Conservation (phyloP, 148 eudicot genomes). For the Nepenthes gracilis region DNA sequence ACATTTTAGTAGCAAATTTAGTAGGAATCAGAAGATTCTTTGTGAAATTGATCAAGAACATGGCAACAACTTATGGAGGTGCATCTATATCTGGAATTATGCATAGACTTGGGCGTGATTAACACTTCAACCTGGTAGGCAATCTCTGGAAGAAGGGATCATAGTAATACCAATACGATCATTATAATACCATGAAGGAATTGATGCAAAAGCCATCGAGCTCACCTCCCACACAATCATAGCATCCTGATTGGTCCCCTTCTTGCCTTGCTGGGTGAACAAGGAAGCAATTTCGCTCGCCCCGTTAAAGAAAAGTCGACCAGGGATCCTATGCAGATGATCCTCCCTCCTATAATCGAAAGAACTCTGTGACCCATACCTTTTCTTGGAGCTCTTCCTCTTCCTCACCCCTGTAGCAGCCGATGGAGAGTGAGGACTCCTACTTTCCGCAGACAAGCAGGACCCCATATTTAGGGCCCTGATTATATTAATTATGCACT, state of each 20-base stretch:
- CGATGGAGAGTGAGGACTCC: constrained; percentile 69
- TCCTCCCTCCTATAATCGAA: constrained; percentile 62
- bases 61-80: too few relatives aligned
- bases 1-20: too few relatives aligned
- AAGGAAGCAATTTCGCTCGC: constrained; percentile 63
- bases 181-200: neutral
- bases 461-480: constrained; percentile 99
- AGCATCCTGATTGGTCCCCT: constrained; percentile 98
- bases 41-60: too few relatives aligned
- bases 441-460: constrained; percentile 87
- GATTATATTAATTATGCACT: constrained; percentile 72
- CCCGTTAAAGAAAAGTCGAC: constrained; percentile 63
- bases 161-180: too few relatives aligned
- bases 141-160: too few relatives aligned
- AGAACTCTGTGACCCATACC: constrained; percentile 43
- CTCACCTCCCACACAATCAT: constrained; percentile 98
- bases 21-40: too few relatives aligned
- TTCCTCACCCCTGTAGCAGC: constrained; percentile 25
- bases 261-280: constrained; percentile 82
- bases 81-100: too few relatives aligned
- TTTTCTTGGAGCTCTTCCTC: constrained; percentile 48
- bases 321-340: constrained; percentile 46
- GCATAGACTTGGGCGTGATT: too few relatives aligned
- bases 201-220: neutral
- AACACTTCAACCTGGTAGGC: too few relatives aligned